Percentiles rank a stretch among this genome's conserved stretches.
phyloP scores from a whole-genome alignment of 2,329 filamentous ascomycete species.

The Hypoxylon sp. region DNA sequence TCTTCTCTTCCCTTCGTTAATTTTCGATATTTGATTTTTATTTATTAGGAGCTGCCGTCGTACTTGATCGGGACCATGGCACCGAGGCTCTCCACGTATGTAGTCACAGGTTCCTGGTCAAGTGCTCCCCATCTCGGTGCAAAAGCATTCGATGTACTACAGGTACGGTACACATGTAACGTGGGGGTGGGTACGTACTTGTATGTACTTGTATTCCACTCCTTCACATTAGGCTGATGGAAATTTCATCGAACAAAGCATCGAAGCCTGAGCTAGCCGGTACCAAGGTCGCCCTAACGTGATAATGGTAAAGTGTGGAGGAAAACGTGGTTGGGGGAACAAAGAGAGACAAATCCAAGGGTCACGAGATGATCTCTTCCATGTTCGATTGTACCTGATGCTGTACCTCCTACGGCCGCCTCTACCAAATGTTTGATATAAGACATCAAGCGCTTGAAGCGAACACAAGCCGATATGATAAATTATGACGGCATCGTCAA shows the following conservation, averaged over 20 bases:
- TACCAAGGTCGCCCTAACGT: constrained; percentile 31
- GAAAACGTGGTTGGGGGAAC: constrained; percentile 41
- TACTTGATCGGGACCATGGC: constrained; percentile 1
- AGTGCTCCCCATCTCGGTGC: constrained; percentile 26
- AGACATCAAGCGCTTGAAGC: constrained; percentile 27
- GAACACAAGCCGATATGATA: constrained; percentile 24
- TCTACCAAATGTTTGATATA: constrained; percentile 16
- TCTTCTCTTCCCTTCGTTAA: neutral
- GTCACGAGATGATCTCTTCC: constrained; percentile 42
- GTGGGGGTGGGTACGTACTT: constrained; percentile 38
- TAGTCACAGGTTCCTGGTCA: constrained; percentile 7
- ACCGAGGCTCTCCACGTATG: constrained; percentile 4
- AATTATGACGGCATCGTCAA: constrained; percentile 35
- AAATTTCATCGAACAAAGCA: constrained; percentile 42
- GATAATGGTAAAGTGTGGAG: constrained; percentile 42
- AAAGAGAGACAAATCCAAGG: constrained; percentile 30
- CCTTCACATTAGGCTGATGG: constrained; percentile 42
- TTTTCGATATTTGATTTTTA: neutral
- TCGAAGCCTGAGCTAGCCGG: constrained; percentile 43
- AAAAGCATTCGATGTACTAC: constrained; percentile 33
- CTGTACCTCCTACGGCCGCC: constrained; percentile 9
- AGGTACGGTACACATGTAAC: constrained; percentile 25
- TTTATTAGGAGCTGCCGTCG: neutral
- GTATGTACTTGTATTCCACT: constrained; percentile 25
- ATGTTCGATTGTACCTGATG: constrained; percentile 24